These are phyloP conservation scores for Inga leiocalycina DNA, from an alignment of 306 rosid genomes.

Conservation along the genomic window DNA sequence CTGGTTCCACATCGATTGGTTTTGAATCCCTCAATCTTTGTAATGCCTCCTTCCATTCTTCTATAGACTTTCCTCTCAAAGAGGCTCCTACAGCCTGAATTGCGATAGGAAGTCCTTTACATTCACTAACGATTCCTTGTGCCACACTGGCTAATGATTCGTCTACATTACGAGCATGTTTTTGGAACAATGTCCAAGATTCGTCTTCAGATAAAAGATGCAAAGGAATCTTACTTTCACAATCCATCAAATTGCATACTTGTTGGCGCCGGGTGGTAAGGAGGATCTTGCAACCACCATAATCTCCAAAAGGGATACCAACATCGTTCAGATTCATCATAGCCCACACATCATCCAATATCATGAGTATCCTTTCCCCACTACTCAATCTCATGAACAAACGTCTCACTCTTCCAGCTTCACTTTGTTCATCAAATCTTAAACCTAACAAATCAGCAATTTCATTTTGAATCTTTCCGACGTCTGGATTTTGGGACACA, in stretches of 20 bases:
- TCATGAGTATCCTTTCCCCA: neutral
- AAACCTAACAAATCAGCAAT: neutral
- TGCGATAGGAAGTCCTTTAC: constrained; percentile 16
- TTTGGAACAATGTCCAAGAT: neutral
- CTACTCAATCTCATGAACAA: neutral
- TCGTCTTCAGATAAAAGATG: neutral
- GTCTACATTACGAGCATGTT: neutral
- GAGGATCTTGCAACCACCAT: neutral
- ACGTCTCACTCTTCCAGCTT: neutral
- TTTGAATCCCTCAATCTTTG: neutral
- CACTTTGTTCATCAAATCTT: neutral
- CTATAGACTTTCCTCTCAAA: neutral
- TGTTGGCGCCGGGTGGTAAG: neutral
- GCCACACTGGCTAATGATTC: neutral
- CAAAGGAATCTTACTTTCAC: neutral
- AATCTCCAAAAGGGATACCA: neutral
- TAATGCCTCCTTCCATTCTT: neutral
- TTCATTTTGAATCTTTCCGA: neutral
- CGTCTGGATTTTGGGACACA: neutral
- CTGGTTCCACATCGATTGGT: neutral
- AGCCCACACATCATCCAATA: neutral
- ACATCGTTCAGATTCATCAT: neutral
- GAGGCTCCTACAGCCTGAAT: constrained; percentile 1
- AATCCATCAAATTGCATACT: neutral
- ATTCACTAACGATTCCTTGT: neutral